Base-by-base conservation (phyloP, 345 rosid genomes). In the Brassica rapa region DNA sequence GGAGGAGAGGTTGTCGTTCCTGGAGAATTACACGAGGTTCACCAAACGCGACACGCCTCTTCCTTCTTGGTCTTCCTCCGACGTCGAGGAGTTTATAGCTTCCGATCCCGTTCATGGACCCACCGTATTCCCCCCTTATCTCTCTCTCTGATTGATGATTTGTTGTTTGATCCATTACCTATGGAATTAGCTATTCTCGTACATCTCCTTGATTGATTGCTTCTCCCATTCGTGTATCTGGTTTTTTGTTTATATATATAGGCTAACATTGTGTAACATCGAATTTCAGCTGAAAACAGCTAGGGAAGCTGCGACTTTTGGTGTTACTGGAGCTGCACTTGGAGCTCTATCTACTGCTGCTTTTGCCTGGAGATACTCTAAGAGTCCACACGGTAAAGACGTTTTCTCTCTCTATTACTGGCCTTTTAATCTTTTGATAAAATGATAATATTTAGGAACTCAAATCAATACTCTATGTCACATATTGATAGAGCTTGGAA, bases 331-430 rank as follows among this genome's bases (percentile, higher is more conserved):
- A 76, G 77, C 87, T 83, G 81, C 81, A 19, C 79, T 93, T 70
- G 99, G 96, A 66, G 98, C 96, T 15, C 73, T 87, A 23, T 86
- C 97, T 14, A 88, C 94, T 72, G 98, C 93, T 2, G 94, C 86
- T 81, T 32, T 90, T 86, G 82, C 97, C 65, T 93, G 94, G 99
- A 93, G 87, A 79, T 93, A 96, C 82, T 95, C 97, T 1, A 89
- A 71, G 87, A 90, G 94, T 60, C 80, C 87, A 60, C 98, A 93
- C 82, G 98, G 99, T 95, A 87, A 10, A 16, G 1, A 1, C 49
- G 0, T 9, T 49, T 51, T 23, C 66, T n/a, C 73, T 59, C 46
- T 37, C 11, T 37, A 6, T 46, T 6, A 25, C 53, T 62, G 4
- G 24, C 41, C 24, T 6, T 8, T 25, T 4, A 27, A 5, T 27